Evolutionary conservation across 2,329 filamentous ascomycete genomes (phyloP), one percentile per base, ranked within the genome.

Genomic region (Xylariaceae sp.): DNA sequence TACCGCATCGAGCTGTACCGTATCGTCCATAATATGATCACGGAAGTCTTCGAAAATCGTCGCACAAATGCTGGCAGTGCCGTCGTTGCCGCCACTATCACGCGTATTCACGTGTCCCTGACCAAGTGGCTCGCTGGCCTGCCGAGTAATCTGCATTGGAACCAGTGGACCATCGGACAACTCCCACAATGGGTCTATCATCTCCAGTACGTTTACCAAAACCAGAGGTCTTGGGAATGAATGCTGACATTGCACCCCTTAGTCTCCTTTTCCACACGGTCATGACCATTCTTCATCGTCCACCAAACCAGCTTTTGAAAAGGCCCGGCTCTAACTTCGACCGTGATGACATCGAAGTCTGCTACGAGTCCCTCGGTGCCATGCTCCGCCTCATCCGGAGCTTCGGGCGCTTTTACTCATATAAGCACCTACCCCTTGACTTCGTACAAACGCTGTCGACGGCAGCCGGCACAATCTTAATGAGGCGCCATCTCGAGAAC

Each of bases 271-370:
- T 80, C 62, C 78, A 81, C 58, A 80, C 78, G 0, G 74, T 75
- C 52, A 79, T 81, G 77, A 80, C 80, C 17, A 79, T 81, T 53
- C 73, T 81, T 2, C 78, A 81, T 60, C 74, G 79, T 0, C 79
- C 79, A 1, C 78, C 78, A 1, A 74, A 72, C 2, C 74, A 78
- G 53, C 69, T 76, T 44, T 74, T 79, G 47, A 70, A 73, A 58
- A 75, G 75, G 41, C 71, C 72, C 1, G 73, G 70, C 2, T 71
- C 72, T 4, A 75, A 74, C 37, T 52, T 64, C 44, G 54, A 64
- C 37, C 61, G 23, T 34, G 76, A 80, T 59, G 78, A 79, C 44
- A 74, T 81, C 6, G 74, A 80, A 56, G 78, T 79, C 9, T 81
- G 79, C 68, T 80, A 80, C 62, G 75, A 78, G 58, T 80, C 78